A percentile compares a stretch with the other conserved stretches of the same genome.
Evolutionary conservation across 805 yeast species (phyloP).

Genomic region (Hemisphaericaspora nanyangensis): DNA sequence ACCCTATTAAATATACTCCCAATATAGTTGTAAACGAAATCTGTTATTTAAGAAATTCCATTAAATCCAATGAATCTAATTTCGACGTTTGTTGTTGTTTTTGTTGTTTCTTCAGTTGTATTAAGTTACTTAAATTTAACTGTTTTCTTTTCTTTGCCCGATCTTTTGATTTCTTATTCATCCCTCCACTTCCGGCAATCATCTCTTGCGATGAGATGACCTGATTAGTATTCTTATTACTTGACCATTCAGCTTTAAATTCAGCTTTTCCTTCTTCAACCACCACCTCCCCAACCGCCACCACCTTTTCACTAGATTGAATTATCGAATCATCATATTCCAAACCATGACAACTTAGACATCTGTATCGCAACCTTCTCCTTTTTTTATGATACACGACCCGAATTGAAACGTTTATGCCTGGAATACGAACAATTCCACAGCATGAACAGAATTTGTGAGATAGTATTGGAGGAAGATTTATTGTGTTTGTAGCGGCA

Average conservation of each 20-base stretch:
- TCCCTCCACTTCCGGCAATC: background rate
- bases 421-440: slow-evolving; percentile 31
- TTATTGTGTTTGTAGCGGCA: slow-evolving; percentile 22
- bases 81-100: slow-evolving; percentile 22
- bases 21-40: too few species aligned
- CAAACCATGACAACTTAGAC: slow-evolving; percentile 9
- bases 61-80: slow-evolving; percentile 40
- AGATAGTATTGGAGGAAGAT: slow-evolving; percentile 22
- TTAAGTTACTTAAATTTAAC: slow-evolving; percentile 36
- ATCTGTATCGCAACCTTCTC: slow-evolving; percentile 8
- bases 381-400: slow-evolving; percentile 15
- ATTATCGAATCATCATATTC: slow-evolving; percentile 6
- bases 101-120: slow-evolving; percentile 38
- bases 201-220: background rate
- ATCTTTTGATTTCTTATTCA: slow-evolving; percentile 23
- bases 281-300: too few species aligned
- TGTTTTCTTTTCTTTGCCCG: slow-evolving; percentile 46
- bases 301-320: slow-evolving; percentile 2
- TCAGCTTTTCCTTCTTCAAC: background rate
- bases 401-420: slow-evolving; percentile 24
- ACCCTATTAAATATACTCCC: too few species aligned
- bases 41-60: slow-evolving; percentile 46
- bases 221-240: slow-evolving; percentile 4
- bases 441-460: slow-evolving; percentile 29
- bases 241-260: slow-evolving; percentile 10